Evolutionary conservation across 2,329 filamentous ascomycete species (phyloP), one percentile per base, ranked within the genome.

Genomic region (Sporothrix variecibatus): DNA sequence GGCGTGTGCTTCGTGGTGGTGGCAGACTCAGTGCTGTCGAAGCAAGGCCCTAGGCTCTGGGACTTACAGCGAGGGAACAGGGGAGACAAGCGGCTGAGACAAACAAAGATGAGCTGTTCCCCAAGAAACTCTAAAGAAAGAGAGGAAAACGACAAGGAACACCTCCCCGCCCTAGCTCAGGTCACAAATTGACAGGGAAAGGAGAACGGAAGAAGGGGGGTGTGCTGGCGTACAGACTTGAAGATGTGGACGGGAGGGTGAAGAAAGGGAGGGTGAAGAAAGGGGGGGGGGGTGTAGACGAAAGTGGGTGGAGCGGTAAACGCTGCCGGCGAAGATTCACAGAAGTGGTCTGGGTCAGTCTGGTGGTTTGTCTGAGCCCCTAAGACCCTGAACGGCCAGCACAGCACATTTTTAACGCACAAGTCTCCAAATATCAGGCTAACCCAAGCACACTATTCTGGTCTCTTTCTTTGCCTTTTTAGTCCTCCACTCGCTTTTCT

Each of bases 71-170:
- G 68, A 60, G 15, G 12, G 23, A 67, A 46, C 49, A 46, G 28
- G 69, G 69, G 53, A 43, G 56, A 20, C 58, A 51, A 71, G 72
- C 72, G 72, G 72, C 72, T 74, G 72, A 74, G 72, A 73, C 72
- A 73, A 49, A 46, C 56, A 73, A 58, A 65, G 62, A 73, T 43
- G 49, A 67, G 72, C 64, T 46, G 60, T 65, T 56, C 46, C 31
- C 65, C 23, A 69, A 73, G 40, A 60, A 65, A 38, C 31, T 26
- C n/a, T 31, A 49, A 49, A 62, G 56, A 65, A 34, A 65, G 43
- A 65, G 23, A 65, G 56, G n/a, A 34, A 49, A 12, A 68, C 43
- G 49, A 34, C 34, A 23, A 43, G 65, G 65, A 73, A 31, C 58
- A 40, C 28, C 34, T 38, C 23, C 38, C 51, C 12, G 38, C 71